A percentile compares a stretch with the other conserved stretches of the same genome.
These are phyloP conservation scores for Eucommia ulmoides DNA, from an alignment of 257 asterid species.

Conservation along the genomic window DNA sequence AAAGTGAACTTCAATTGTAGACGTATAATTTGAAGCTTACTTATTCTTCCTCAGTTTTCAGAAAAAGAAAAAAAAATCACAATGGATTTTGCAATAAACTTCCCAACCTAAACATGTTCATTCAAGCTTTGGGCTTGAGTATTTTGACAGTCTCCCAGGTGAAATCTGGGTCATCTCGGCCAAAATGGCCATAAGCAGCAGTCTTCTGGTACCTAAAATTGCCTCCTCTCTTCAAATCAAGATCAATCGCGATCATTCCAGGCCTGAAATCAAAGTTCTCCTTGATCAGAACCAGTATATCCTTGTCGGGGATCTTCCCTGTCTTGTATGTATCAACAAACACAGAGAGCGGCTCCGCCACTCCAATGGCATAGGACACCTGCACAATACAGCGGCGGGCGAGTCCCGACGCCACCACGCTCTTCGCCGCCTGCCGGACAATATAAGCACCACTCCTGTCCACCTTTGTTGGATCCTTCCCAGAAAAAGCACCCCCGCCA, in stretches of 20 bases:
- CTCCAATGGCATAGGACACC: slow-evolving; percentile 21
- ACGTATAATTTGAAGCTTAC: background rate
- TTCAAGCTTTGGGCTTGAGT: slow-evolving; percentile 5
- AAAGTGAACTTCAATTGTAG: no score
- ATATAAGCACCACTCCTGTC: slow-evolving; percentile 18
- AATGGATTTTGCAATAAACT: background rate
- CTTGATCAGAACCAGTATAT: slow-evolving; percentile 9
- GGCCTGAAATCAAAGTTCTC: slow-evolving; percentile 22
- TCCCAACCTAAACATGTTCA: no score
- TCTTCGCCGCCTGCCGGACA: slow-evolving; percentile 17
- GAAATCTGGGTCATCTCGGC: slow-evolving; percentile 22
- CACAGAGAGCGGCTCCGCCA: slow-evolving; percentile 14
- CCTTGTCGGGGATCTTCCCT: slow-evolving; percentile 11
- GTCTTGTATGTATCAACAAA: slow-evolving; percentile 19
- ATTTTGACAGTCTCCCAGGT: slow-evolving; percentile 20
- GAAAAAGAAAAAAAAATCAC: background rate
- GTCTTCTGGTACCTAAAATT: slow-evolving; percentile 21
- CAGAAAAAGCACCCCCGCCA: no score
- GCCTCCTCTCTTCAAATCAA: slow-evolving; percentile 19
- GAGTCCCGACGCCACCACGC: slow-evolving; percentile 17
- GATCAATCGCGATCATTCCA: slow-evolving; percentile 14
- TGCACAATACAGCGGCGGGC: slow-evolving; percentile 16
- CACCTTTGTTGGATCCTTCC: no score
- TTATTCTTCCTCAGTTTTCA: background rate
- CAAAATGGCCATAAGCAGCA: slow-evolving; percentile 24